Base-by-base conservation (phyloP, 2,329 filamentous ascomycete species). In the Fusarium illudens region DNA sequence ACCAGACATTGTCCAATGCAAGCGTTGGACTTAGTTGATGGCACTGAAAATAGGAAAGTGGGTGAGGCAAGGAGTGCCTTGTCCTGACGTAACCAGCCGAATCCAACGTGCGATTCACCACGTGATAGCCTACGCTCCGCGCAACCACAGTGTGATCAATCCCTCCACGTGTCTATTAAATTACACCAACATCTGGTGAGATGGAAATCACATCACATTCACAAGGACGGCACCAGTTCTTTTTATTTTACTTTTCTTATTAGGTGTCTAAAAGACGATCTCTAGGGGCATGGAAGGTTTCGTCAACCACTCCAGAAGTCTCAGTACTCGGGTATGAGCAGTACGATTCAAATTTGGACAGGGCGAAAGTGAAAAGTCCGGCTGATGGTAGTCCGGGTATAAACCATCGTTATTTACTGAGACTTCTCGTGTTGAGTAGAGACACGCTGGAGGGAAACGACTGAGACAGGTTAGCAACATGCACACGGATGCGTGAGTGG, bases 341-440 rank as follows among this genome's bases (percentile, higher is more conserved):
- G 69, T 79, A 78, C 76, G 76, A 71, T 76, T 74, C 74, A 79
- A 79, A 79, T 78, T 79, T 79, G 73, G 76, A 80, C 77, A 78
- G 67, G 71, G 71, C 73, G 73, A 80, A 80, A 72, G 74, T 72
- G 76, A 80, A 79, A 77, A 75, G 75, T 72, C 77, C 77, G 73
- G 76, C 72, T 62, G 71, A 75, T 75, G 67, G 72, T 71, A 73
- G 60, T 73, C 74, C 76, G 78, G 78, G 76, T 80, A 81, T 80
- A 78, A 78, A 76, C 73, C 70, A 74, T 72, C 73, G 64, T 58
- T 73, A 76, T 79, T 79, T 91, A 94, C 81, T 89, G 84, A 72
- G 89, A 92, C 87, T 94, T 95, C 86, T 96, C 93, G 85, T 97
- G 93, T 83, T 96, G 92, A 65, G 92, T 96, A 58, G 93, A 95